Evolutionary conservation across 163 green algal genomes (phyloP), one percentile per base, ranked within the genome.

Genomic region (Chlamydomonas reinhardtii): DNA sequence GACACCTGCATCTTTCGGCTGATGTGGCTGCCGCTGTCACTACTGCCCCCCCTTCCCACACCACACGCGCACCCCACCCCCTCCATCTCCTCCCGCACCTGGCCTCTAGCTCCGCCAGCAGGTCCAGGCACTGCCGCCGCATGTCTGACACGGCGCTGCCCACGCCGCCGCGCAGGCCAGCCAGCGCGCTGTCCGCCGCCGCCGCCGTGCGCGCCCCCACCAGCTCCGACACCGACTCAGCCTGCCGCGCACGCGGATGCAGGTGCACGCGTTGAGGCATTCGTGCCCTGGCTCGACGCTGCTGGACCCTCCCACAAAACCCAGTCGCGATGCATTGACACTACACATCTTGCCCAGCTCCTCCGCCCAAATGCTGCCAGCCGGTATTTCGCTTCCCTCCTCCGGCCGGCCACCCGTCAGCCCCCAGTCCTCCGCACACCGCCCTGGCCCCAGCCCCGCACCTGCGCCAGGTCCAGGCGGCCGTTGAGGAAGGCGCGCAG

Each of bases 401-500:
- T n/a, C n/a, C n/a, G n/a, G n/a, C n/a, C n/a, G n/a, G n/a, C n/a
- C n/a, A n/a, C n/a, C n/a, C n/a, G n/a, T n/a, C n/a, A n/a, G n/a
- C 39, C 39, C 39, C 39, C 39, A 5, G 11, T 56, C 11, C 11
- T 14, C 11, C 48, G 14, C 48, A 56, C 48, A 12, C 48, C 2
- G 11, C 2, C 48, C 12, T 14, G 14, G 11, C 19, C 11, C 48
- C 17, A 48, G 43, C 25, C 16, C 0, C 83, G 8, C 56, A 92
- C 94, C 92, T 98, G 96, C 29, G 95, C 89, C 35, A 99, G 90
- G 88, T 99, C 96, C 59, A 99, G 84, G 31, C 97, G 91, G 32
- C 97, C 97, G 88, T 99, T 99, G 24, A 99, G 92, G 86, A 99
- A 99, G 11, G 97, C 97, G 0, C 97, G 90, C 52, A 99, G 90